Conservation (phyloP, 441 rosid genomes). For the Eutrema salsugineum region DNA sequence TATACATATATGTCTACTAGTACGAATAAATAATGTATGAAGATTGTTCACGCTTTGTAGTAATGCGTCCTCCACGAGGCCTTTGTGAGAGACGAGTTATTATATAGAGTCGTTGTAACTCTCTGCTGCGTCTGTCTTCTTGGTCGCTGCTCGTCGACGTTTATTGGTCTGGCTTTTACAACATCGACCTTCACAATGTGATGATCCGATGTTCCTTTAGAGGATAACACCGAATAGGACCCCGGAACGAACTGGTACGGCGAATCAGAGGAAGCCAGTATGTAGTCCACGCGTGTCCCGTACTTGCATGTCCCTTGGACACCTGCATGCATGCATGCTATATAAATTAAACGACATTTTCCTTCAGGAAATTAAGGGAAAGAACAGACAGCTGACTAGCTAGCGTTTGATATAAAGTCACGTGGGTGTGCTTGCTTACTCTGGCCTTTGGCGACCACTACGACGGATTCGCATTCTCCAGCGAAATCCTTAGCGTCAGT, state of each 20-base stretch:
- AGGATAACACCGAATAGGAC: conserved; percentile 80
- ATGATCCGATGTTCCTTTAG: conserved; percentile 96
- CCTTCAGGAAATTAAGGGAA: not conserved
- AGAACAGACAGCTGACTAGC: not conserved
- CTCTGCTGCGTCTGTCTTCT: conserved; percentile 35
- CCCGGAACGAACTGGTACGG: conserved; percentile 76
- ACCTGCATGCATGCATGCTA: conserved; percentile 35
- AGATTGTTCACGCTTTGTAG: conserved; percentile 24
- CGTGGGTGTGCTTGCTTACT: conserved; percentile 41
- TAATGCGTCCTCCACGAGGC: conserved; percentile 53
- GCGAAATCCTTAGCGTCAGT: conserved; percentile 83
- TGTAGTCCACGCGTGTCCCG: conserved; percentile 87
- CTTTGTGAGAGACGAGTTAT: conserved; percentile 42
- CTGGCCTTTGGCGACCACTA: conserved; percentile 93
- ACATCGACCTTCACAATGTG: conserved; percentile 89
- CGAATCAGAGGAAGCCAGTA: conserved; percentile 70
- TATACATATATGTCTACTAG: not conserved
- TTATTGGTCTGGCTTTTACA: conserved; percentile 18
- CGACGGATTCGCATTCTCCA: conserved; percentile 87
- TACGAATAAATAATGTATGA: not conserved
- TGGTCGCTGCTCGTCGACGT: conserved; percentile 31
- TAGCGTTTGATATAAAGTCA: not conserved
- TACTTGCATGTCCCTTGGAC: conserved; percentile 98
- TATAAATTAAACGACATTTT: not conserved
- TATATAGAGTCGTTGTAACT: conserved; percentile 36